Evolutionary conservation across 2,329 filamentous ascomycete species (phyloP).

Genomic region (Aspergillus tubingensis): DNA sequence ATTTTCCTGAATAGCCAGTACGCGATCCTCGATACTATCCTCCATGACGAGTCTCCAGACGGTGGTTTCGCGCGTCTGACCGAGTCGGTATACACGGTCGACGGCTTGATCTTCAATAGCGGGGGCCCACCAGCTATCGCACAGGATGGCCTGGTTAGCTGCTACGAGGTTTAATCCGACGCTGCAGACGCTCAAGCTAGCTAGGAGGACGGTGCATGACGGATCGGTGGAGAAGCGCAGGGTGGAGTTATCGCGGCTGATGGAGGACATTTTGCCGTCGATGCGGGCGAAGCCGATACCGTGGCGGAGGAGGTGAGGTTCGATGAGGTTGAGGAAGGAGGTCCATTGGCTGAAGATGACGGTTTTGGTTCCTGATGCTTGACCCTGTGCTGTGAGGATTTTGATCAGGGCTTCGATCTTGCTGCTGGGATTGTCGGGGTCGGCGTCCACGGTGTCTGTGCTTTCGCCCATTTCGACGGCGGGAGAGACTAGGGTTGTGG

Average conservation of each 20-base stretch:
- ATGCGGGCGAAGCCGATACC: constrained; percentile 69
- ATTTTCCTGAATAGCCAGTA: constrained; percentile 73
- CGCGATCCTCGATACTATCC: constrained; percentile 75
- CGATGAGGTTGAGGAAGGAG: constrained; percentile 72
- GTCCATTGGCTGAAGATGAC: constrained; percentile 84
- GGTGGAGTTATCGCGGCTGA: constrained; percentile 71
- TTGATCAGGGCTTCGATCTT: constrained; percentile 79
- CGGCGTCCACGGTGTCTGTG: constrained; percentile 53
- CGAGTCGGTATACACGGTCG: constrained; percentile 82
- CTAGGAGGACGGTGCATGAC: constrained; percentile 73
- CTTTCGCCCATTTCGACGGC: constrained; percentile 58
- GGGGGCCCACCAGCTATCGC: constrained; percentile 89
- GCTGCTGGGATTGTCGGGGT: constrained; percentile 69
- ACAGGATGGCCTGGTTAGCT: constrained; percentile 80
- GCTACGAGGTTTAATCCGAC: constrained; percentile 85
- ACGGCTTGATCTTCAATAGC: constrained; percentile 91
- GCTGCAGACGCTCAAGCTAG: constrained; percentile 77
- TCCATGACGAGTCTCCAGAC: constrained; percentile 84
- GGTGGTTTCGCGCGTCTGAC: constrained; percentile 75
- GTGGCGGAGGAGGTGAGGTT: constrained; percentile 64
- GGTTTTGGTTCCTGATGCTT: constrained; percentile 68
- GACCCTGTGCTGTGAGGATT: constrained; percentile 71
- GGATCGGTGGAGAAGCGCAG: constrained; percentile 66
- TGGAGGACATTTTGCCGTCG: constrained; percentile 75
- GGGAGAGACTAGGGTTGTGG: constrained; percentile 66